phyloP scores from a whole-genome alignment of 1,284 basidiomycete species.

The Erythrobasidium hasegawianum region DNA sequence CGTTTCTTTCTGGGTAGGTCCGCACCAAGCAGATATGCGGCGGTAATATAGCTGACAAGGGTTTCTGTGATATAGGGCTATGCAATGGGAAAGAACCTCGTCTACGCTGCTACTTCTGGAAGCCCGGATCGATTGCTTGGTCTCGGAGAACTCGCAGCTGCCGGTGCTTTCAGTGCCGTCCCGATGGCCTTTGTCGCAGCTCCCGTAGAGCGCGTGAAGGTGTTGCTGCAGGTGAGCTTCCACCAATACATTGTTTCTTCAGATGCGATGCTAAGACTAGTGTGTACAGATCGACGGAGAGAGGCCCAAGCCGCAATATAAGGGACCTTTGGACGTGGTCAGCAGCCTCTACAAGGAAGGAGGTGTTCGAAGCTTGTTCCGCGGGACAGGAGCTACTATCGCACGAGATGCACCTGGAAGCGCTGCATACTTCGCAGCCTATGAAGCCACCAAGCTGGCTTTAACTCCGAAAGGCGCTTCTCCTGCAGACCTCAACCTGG shows the following conservation, averaged over 20 bases:
- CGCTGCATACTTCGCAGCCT: slow-evolving; percentile 97
- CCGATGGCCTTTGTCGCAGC: slow-evolving; percentile 89
- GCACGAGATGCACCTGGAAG: slow-evolving; percentile 93
- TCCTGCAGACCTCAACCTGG: slow-evolving; percentile 75
- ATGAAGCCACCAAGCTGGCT: slow-evolving; percentile 86
- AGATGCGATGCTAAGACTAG: slow-evolving; percentile 29
- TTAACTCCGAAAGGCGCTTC: slow-evolving; percentile 73
- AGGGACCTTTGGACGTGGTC: slow-evolving; percentile 87
- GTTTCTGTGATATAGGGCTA: slow-evolving; percentile 63
- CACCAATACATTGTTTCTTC: not conserved
- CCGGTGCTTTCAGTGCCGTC: slow-evolving; percentile 91
- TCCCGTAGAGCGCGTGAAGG: slow-evolving; percentile 96
- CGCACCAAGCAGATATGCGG: slow-evolving; percentile 5
- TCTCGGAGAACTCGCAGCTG: slow-evolving; percentile 79
- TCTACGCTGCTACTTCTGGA: slow-evolving; percentile 59
- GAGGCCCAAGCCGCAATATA: slow-evolving; percentile 72
- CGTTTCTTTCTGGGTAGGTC: slow-evolving; percentile 88
- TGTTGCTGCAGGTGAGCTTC: slow-evolving; percentile 72
- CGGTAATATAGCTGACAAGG: not conserved
- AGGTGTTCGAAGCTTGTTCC: slow-evolving; percentile 84
- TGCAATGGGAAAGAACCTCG: slow-evolving; percentile 86
- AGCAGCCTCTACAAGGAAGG: slow-evolving; percentile 90
- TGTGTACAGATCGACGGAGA: slow-evolving; percentile 76
- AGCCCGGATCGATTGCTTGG: slow-evolving; percentile 72
- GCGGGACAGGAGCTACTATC: slow-evolving; percentile 87